These are phyloP conservation scores for Aspergillus eucalypticola DNA, from an alignment of 2,329 filamentous ascomycete species.

Conservation along the genomic window DNA sequence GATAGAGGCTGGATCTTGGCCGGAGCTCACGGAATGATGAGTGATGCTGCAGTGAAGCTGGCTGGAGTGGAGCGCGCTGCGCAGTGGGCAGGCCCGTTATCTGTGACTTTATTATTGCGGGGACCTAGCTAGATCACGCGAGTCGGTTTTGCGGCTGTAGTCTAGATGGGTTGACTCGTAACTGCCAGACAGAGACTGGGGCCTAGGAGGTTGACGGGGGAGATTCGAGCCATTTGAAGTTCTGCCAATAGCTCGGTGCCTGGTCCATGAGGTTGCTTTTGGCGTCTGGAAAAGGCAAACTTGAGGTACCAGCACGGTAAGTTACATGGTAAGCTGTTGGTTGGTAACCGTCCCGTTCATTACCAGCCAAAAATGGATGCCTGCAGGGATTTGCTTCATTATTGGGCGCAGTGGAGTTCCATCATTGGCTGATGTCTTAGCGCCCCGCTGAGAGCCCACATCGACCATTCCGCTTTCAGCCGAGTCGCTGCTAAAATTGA, in stretches of 20 bases:
- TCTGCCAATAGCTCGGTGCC: background rate
- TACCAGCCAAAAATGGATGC: background rate
- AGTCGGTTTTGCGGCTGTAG: background rate
- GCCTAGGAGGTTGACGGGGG: background rate
- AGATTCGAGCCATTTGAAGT: background rate
- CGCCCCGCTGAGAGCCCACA: background rate
- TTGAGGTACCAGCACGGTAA: background rate
- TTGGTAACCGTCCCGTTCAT: background rate
- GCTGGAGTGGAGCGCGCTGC: background rate
- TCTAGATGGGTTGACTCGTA: background rate
- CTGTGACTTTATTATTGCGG: too few relatives aligned
- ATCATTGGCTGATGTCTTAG: background rate
- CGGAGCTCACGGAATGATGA: background rate
- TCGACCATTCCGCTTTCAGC: background rate
- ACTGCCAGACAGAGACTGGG: background rate
- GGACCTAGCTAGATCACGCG: background rate
- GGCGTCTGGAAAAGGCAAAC: background rate
- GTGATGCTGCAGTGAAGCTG: slow-evolving; percentile 3
- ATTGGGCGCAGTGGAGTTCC: background rate
- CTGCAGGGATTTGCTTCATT: slow-evolving; percentile 1
- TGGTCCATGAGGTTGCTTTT: background rate
- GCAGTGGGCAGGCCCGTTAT: too few relatives aligned
- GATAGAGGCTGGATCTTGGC: background rate
- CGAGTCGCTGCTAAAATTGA: background rate
- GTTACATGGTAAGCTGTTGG: background rate